Evolutionary conservation across 139 green algal genomes (phyloP).

Genomic region (Gonium pectorale): DNA sequence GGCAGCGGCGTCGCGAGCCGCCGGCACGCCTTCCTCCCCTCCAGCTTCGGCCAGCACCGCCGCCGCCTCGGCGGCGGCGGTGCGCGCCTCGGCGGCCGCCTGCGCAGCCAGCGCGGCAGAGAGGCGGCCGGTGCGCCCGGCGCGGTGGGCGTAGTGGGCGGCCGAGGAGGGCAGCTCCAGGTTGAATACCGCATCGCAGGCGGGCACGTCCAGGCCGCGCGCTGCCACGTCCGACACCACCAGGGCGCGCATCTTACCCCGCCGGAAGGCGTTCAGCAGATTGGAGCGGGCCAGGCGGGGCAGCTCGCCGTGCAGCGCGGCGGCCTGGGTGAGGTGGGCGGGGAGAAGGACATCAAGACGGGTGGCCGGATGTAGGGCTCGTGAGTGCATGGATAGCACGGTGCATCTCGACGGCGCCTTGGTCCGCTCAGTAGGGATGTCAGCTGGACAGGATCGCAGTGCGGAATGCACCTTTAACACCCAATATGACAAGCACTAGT

Average conservation of each 20-base stretch:
- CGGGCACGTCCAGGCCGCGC: conserved; percentile 89
- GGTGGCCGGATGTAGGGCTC: too few relatives aligned
- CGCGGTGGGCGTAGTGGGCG: conserved; percentile 87
- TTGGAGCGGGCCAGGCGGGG: conserved; percentile 77
- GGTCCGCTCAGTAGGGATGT: too few relatives aligned
- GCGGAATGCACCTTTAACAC: too few relatives aligned
- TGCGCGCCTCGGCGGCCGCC: neutral
- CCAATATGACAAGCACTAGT: too few relatives aligned
- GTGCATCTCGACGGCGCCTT: too few relatives aligned
- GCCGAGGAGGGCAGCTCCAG: conserved; percentile 89
- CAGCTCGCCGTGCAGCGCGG: conserved; percentile 88
- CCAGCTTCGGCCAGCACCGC: neutral
- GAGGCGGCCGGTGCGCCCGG: conserved; percentile 30
- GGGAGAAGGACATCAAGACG: too few relatives aligned
- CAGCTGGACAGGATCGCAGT: too few relatives aligned
- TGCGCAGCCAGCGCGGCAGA: conserved; percentile 14
- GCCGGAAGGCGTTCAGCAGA: conserved; percentile 79
- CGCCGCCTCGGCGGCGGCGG: neutral
- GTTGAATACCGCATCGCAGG: conserved; percentile 93
- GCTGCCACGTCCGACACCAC: conserved; percentile 93
- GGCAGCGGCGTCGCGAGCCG: neutral
- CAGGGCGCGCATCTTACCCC: conserved; percentile 81
- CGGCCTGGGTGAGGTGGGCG: neutral
- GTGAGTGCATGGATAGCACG: too few relatives aligned
- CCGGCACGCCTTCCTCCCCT: neutral